phyloP scores from a whole-genome alignment of 1,284 basidiomycete genomes.

The Fereydounia khargensis region DNA sequence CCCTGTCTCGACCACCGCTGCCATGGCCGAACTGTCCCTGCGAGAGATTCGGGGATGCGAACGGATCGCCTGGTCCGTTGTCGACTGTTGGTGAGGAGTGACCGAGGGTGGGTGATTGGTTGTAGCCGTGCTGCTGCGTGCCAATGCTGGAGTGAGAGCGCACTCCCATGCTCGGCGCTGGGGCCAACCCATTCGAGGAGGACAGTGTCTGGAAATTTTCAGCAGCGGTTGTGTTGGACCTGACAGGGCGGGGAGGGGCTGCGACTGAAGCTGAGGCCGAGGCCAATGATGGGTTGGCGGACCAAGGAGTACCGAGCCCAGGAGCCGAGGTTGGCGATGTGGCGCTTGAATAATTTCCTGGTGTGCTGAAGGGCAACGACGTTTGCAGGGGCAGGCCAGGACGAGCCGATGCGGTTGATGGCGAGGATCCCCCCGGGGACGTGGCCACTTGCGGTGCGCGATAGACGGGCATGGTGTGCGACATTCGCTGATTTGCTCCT shows the following conservation, averaged over 20 bases:
- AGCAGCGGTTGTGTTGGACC: conserved; percentile 30
- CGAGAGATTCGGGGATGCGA: conserved; percentile 7
- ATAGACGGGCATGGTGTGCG: conserved; percentile 16
- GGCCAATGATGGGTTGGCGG: conserved; percentile 10
- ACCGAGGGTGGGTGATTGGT: conserved; percentile 10
- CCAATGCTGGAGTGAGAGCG: conserved; percentile 35
- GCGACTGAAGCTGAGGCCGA: conserved; percentile 13
- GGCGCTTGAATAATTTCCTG: no score
- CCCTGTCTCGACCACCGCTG: conserved; percentile 12
- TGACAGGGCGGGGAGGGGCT: conserved; percentile 25
- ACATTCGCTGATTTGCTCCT: conserved; percentile 9
- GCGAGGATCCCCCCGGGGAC: no score
- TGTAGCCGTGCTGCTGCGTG: conserved; percentile 18
- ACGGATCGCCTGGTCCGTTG: neutral
- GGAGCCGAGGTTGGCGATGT: no score
- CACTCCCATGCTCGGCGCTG: conserved; percentile 16
- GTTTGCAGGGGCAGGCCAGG: conserved; percentile 21
- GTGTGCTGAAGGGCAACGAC: conserved; percentile 13
- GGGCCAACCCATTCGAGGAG: conserved; percentile 19
- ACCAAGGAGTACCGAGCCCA: conserved; percentile 5
- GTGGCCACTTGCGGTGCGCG: conserved; percentile 3
- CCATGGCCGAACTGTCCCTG: conserved; percentile 35
- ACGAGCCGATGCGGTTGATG: no score
- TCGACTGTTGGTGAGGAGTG: conserved; percentile 27
- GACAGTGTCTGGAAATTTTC: conserved; percentile 22